A percentile compares a stretch with the other conserved stretches of the same genome.
These are phyloP conservation scores for Fusarium sp. DNA, from an alignment of 2,329 filamentous ascomycete genomes.

Conservation along the genomic window DNA sequence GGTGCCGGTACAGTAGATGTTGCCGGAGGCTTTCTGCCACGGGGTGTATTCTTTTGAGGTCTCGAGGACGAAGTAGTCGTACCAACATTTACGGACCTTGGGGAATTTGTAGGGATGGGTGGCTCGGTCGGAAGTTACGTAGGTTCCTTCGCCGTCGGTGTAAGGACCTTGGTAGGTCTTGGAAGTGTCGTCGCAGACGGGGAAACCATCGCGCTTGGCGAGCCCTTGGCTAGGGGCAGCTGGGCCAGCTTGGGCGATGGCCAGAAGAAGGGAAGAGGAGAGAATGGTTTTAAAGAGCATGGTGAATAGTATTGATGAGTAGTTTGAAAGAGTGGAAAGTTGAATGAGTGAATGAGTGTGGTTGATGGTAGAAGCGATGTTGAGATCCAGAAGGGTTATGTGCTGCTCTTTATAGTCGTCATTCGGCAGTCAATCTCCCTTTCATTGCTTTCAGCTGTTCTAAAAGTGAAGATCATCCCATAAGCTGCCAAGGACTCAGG, in stretches of 20 bases:
- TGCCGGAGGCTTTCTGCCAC: conserved; percentile 2
- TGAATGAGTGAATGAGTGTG: background rate
- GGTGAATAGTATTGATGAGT: fast-evolving
- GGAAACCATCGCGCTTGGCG: background rate
- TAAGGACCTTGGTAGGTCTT: background rate
- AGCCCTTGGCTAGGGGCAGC: background rate
- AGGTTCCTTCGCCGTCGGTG: conserved; percentile 1
- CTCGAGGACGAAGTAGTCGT: conserved; percentile 10
- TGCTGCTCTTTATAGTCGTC: background rate
- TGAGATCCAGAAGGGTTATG: background rate
- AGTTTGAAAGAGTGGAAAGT: background rate
- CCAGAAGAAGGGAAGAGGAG: background rate
- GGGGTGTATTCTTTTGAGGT: background rate
- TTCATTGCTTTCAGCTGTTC: too few relatives aligned
- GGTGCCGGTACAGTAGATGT: conserved; percentile 8
- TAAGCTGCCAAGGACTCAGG: background rate
- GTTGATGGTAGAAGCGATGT: background rate
- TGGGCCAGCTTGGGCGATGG: background rate
- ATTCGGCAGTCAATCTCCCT: background rate
- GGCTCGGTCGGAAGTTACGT: background rate
- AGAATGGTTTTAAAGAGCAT: background rate
- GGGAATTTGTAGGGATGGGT: conserved; percentile 13
- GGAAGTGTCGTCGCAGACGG: background rate
- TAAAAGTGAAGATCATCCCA: background rate
- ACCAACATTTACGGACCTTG: conserved; percentile 10